These are phyloP conservation scores for Termitomyces sp. DNA, from an alignment of 768 basidiomycete species.

Conservation along the genomic window DNA sequence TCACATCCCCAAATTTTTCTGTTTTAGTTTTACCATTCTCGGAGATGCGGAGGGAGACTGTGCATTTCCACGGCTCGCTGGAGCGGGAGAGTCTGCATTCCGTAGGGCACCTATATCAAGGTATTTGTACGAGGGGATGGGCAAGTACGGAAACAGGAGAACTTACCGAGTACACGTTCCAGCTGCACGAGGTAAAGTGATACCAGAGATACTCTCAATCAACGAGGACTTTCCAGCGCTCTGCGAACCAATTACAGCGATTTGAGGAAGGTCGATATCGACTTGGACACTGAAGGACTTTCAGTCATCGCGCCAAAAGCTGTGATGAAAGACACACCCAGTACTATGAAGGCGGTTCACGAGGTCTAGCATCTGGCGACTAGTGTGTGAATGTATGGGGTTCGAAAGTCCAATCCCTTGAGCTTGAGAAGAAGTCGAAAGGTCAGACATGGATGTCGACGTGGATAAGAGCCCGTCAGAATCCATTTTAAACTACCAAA, in stretches of 20 bases:
- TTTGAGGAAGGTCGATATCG: slow-evolving; percentile 69
- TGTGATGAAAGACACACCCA: slow-evolving; percentile 31
- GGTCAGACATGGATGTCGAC: not conserved
- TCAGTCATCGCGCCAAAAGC: not conserved
- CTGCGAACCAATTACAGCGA: slow-evolving; percentile 69
- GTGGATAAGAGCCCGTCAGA: not conserved
- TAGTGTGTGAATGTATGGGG: slow-evolving; percentile 26
- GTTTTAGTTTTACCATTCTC: slow-evolving; percentile 34
- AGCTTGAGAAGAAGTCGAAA: slow-evolving; percentile 8
- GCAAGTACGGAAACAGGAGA: not conserved
- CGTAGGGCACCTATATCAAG: slow-evolving; percentile 42
- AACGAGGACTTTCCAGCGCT: slow-evolving; percentile 75
- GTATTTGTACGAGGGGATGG: not conserved
- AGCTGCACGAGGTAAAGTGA: slow-evolving; percentile 63
- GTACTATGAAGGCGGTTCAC: slow-evolving; percentile 51
- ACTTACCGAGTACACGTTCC: slow-evolving; percentile 71
- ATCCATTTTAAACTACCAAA: not conserved
- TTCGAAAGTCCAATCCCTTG: slow-evolving; percentile 52
- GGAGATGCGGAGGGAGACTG: slow-evolving; percentile 41
- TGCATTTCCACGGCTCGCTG: slow-evolving; percentile 40
- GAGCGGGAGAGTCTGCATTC: slow-evolving; percentile 49
- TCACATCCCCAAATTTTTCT: slow-evolving; percentile 40
- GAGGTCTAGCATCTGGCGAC: slow-evolving; percentile 46
- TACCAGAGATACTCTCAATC: slow-evolving; percentile 72
- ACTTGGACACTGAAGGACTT: slow-evolving; percentile 49